Percentiles rank a stretch among this genome's conserved stretches.
Evolutionary conservation across 306 rosid species (phyloP).

Genomic region (peach (Prunus persica)): DNA sequence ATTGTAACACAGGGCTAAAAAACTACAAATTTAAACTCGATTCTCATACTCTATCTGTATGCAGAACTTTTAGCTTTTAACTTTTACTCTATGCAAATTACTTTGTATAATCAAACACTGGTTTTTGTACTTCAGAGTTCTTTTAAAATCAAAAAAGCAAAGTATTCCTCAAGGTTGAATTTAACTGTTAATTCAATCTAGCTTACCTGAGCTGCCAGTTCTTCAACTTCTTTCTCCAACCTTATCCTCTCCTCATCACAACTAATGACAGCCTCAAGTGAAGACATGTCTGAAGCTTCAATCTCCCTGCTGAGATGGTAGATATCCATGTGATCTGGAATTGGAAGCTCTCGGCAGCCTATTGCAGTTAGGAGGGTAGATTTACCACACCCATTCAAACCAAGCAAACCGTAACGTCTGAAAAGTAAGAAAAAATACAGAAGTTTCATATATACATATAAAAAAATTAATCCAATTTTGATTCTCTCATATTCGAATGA

Average conservation of each 20-base stretch:
- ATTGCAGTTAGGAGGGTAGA: constrained; percentile 88
- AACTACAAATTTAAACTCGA: not conserved
- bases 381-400: constrained; percentile 95
- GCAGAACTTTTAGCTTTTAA: not conserved
- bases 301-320: constrained; percentile 83
- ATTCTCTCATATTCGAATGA: not conserved
- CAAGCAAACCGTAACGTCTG: constrained; percentile 96
- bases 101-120: not conserved
- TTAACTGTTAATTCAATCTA: not conserved
- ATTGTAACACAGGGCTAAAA: not conserved
- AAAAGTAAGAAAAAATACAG: constrained; percentile 3
- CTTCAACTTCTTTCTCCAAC: constrained; percentile 90
- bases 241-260: constrained; percentile 94
- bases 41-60: not conserved
- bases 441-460: not conserved
- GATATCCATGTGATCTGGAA: constrained; percentile 98
- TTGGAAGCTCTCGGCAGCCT: constrained; percentile 86
- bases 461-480: not conserved
- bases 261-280: constrained; percentile 82
- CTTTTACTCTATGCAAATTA: not conserved
- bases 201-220: constrained; percentile 70
- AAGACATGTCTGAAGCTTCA: constrained; percentile 97
- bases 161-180: not conserved
- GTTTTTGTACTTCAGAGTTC: not conserved
- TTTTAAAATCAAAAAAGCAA: not conserved